Conservation (phyloP, 164 flowering plant genomes). For the Akebia trifoliata region DNA sequence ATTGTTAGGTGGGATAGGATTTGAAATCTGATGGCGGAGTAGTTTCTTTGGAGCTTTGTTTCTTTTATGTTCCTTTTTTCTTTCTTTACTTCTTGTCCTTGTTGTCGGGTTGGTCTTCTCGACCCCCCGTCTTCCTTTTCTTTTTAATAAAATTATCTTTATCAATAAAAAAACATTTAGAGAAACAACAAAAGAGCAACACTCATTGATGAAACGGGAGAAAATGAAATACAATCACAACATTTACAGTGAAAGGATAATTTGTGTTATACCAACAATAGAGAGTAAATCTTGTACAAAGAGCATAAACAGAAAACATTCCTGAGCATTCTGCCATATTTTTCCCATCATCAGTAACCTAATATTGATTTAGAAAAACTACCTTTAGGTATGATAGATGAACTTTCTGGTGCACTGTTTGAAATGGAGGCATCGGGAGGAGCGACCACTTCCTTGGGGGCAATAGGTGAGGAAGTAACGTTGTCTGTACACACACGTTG, state of each 20-base stretch:
- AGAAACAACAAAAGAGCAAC: too few species aligned
- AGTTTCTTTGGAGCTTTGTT: too few species aligned
- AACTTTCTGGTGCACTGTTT: slow-evolving; percentile 20
- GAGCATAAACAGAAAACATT: background rate
- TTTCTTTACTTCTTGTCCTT: too few species aligned
- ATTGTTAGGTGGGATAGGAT: too few species aligned
- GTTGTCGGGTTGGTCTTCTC: too few species aligned
- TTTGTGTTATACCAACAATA: background rate
- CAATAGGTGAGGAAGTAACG: slow-evolving; percentile 19
- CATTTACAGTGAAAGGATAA: background rate
- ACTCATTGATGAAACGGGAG: too few species aligned
- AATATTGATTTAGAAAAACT: background rate
- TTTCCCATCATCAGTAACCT: background rate
- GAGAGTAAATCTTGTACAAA: background rate
- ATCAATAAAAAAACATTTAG: too few species aligned
- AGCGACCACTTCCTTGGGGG: slow-evolving; percentile 17
- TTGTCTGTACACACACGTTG: slow-evolving; percentile 20
- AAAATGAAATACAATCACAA: too few species aligned
- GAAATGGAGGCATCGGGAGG: slow-evolving; percentile 19
- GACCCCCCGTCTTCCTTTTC: too few species aligned
- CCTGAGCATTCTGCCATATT: background rate
- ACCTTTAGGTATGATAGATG: slow-evolving; percentile 31
- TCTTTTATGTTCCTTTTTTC: too few species aligned
- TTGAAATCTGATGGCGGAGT: too few species aligned
- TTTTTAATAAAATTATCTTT: too few species aligned